Base-by-base conservation (phyloP, 345 rosid species). In the Eucalyptus cladocalyx region DNA sequence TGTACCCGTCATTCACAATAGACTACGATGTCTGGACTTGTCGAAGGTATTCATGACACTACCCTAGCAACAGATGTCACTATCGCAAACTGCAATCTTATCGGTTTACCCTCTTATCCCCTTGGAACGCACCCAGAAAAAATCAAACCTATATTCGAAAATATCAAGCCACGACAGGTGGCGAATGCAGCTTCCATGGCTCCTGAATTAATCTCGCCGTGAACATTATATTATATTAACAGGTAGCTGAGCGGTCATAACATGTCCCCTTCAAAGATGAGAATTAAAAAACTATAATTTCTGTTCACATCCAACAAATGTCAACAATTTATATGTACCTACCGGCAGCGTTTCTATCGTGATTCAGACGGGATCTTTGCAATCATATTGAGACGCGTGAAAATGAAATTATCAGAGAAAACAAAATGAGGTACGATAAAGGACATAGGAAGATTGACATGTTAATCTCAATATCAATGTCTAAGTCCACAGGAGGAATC, bases 391-490 rank as follows among this genome's bases (percentile, higher is more conserved):
- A 56, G 62, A 24, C 1, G 1, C 0, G 3, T 56, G 30, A 56
- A 32, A 34, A 69, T 10, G 26, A 69, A 34, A 34, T 32, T 69
- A 34, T 34, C 3, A 23, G 6, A 24, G 3, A 26, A 56, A 56
- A 56, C 1, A 53, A 53, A 53, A 8, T 0, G 26, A 53, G 58
- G 58, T 21, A 8, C 2, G 0, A 53, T 53, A 53, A 53, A 21
- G 58, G 58, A 53, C 58, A 5, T 56, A 10, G 1, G 3, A 24
- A 56, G 14, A 56, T 56, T 56, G 30, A 56, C 30, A 1, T 24
- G 62, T 24, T 11, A 1, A 2, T 56, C 30, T 10, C 3, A 24
- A 56, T 11, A 1, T 56, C 2, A 1, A 56, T 56, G 13, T 1
- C 3, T 24, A 56, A 9, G 6, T 56, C 1, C 14, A 56, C 1